Percentiles rank a stretch among this genome's conserved stretches.
phyloP scores from a whole-genome alignment of 1,284 basidiomycete genomes.

The Volvariella volvacea region DNA sequence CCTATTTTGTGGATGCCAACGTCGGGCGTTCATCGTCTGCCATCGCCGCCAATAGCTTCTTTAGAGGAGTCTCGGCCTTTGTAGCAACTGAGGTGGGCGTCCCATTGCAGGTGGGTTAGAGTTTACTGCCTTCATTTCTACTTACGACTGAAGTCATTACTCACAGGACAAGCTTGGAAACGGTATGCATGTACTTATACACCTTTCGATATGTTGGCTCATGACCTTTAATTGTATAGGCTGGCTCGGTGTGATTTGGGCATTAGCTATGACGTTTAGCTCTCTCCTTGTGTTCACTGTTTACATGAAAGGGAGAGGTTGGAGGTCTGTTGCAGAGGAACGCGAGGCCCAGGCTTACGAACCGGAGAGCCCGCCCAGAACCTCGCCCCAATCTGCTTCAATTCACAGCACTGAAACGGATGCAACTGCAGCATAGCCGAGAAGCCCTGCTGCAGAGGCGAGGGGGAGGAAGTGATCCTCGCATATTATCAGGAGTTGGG shows the following conservation, averaged over 20 bases:
- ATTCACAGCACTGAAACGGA: slow-evolving; percentile 18
- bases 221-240: slow-evolving; percentile 28
- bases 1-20: slow-evolving; percentile 77
- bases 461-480: too few relatives aligned
- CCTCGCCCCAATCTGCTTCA: too few relatives aligned
- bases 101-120: slow-evolving; percentile 48
- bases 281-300: slow-evolving; percentile 50
- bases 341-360: too few relatives aligned
- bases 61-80: slow-evolving; percentile 66
- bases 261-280: slow-evolving; percentile 48
- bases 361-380: too few relatives aligned
- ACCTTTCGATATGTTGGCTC: background rate
- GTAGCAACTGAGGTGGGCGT: slow-evolving; percentile 64
- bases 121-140: background rate
- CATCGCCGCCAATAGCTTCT: slow-evolving; percentile 64
- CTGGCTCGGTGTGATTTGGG: slow-evolving; percentile 72
- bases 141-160: background rate
- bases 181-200: slow-evolving; percentile 17
- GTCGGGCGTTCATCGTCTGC: slow-evolving; percentile 65
- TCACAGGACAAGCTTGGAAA: slow-evolving; percentile 32
- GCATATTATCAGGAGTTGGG: too few relatives aligned
- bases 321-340: slow-evolving; percentile 28
- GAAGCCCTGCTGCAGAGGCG: background rate
- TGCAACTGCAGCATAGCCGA: background rate
- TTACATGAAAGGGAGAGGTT: slow-evolving; percentile 35